Evolutionary conservation across 805 yeast species (phyloP).

Genomic region (Kuraishia borneana): DNA sequence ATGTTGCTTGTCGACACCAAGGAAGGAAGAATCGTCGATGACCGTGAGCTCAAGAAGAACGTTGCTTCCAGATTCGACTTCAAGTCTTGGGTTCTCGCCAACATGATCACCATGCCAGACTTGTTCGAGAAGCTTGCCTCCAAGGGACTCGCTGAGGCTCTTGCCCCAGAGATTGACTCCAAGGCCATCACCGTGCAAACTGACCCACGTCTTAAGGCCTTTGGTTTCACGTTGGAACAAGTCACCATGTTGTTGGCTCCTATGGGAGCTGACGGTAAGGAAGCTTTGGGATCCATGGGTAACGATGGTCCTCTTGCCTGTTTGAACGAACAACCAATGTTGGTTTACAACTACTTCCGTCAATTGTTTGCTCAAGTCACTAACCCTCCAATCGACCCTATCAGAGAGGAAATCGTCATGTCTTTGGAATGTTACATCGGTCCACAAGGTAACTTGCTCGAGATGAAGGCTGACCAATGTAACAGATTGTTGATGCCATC

Average conservation of each 20-base stretch:
- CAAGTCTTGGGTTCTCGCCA: conserved; percentile 86
- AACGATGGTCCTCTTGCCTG: conserved; percentile 95
- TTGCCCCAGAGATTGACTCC: conserved; percentile 14
- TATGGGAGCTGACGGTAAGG: conserved; percentile 88
- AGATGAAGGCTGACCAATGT: conserved; percentile 88
- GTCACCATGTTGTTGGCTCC: conserved; percentile 75
- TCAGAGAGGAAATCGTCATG: conserved; percentile 94
- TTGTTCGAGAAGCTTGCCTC: conserved; percentile 46
- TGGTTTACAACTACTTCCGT: conserved; percentile 88
- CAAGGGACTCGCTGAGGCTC: conserved; percentile 19
- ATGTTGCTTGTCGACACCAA: conserved; percentile 92
- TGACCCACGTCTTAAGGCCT: conserved; percentile 77
- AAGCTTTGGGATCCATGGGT: conserved; percentile 97
- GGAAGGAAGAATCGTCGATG: conserved; percentile 88
- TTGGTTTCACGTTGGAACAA: conserved; percentile 94
- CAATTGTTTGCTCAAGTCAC: conserved; percentile 97
- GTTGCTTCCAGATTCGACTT: conserved; percentile 83
- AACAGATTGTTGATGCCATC: conserved; percentile 74
- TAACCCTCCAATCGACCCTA: conserved; percentile 97
- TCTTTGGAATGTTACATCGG: conserved; percentile 94
- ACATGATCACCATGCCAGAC: conserved; percentile 76
- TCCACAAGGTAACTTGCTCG: conserved; percentile 94
- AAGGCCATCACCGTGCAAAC: conserved; percentile 43
- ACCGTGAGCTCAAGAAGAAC: conserved; percentile 69
- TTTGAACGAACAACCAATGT: conserved; percentile 82